These are phyloP conservation scores for Polyporus tsugae DNA, from an alignment of 1,284 basidiomycete species.

Conservation along the genomic window DNA sequence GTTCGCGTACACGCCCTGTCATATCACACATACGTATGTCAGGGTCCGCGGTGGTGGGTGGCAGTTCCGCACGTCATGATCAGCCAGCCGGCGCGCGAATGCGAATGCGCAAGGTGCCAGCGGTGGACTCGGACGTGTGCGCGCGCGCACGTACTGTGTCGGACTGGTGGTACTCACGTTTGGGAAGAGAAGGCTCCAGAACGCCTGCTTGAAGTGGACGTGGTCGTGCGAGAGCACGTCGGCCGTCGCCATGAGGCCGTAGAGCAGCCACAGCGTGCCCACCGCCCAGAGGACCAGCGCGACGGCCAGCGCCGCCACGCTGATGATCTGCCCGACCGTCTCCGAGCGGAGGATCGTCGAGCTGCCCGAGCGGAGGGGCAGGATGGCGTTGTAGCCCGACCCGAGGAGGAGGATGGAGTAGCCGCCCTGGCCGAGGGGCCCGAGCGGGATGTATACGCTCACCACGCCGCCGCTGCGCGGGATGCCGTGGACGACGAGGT, in stretches of 20 bases:
- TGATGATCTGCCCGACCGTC: constrained; percentile 42
- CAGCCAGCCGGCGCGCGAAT: background rate
- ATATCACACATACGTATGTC: background rate
- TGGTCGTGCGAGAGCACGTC: constrained; percentile 40
- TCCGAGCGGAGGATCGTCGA: constrained; percentile 41
- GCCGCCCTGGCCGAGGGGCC: constrained; percentile 54
- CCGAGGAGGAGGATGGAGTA: constrained; percentile 65
- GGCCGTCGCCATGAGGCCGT: constrained; percentile 46
- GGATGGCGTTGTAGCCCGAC: constrained; percentile 47
- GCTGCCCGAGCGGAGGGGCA: constrained; percentile 45
- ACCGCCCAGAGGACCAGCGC: constrained; percentile 55
- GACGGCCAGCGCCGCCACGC: constrained; percentile 47
- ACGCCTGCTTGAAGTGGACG: constrained; percentile 51
- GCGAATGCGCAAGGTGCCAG: background rate
- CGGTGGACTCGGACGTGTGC: background rate
- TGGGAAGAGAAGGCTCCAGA: constrained; percentile 61
- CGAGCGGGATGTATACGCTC: constrained; percentile 42
- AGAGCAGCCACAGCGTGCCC: constrained; percentile 54
- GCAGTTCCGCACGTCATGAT: background rate
- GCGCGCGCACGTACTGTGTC: background rate
- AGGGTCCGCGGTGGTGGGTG: background rate
- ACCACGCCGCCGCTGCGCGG: constrained; percentile 40
- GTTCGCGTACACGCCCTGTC: constrained; percentile 52
- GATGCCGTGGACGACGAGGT: constrained; percentile 52
- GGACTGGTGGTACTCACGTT: constrained; percentile 40